Percentiles rank a stretch among this genome's conserved stretches.
Evolutionary conservation across 1,284 basidiomycete genomes (phyloP).

Genomic region (Ustilago cynodontis): DNA sequence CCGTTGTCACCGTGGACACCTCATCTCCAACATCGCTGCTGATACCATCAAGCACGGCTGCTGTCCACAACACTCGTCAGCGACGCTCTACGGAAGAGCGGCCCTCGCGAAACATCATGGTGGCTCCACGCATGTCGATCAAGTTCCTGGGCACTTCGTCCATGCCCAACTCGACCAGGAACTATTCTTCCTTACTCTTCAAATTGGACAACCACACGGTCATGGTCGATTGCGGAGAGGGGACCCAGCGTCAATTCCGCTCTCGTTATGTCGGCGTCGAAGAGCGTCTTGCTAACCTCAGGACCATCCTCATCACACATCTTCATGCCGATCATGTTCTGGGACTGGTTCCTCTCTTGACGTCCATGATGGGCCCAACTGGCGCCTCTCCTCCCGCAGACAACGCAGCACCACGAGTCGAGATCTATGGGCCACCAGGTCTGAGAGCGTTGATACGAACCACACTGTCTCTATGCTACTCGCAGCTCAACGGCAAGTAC

Average conservation of each 20-base stretch:
- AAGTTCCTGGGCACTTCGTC: conserved; percentile 67
- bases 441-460: conserved; percentile 63
- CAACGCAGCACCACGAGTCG: conserved; percentile 45
- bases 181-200: conserved; percentile 67
- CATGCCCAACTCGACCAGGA: conserved; percentile 60
- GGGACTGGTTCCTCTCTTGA: conserved; percentile 65
- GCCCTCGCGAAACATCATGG: conserved; percentile 23
- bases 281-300: conserved; percentile 58
- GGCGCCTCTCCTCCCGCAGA: conserved; percentile 20
- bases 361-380: conserved; percentile 65
- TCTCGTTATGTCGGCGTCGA: conserved; percentile 57
- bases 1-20: too few relatives aligned
- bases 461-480: conserved; percentile 64
- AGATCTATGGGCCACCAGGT: conserved; percentile 64
- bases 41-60: neutral
- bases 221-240: conserved; percentile 69
- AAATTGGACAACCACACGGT: conserved; percentile 59
- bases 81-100: neutral
- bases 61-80: neutral
- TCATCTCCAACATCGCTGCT: neutral
- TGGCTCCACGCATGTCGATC: conserved; percentile 54
- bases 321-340: conserved; percentile 66
- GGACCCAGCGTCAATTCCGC: conserved; percentile 64
- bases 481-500: conserved; percentile 59
- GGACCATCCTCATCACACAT: conserved; percentile 66